Evolutionary conservation across 495 filamentous ascomycete genomes (phyloP).

Genomic region (Neurospora sp.): DNA sequence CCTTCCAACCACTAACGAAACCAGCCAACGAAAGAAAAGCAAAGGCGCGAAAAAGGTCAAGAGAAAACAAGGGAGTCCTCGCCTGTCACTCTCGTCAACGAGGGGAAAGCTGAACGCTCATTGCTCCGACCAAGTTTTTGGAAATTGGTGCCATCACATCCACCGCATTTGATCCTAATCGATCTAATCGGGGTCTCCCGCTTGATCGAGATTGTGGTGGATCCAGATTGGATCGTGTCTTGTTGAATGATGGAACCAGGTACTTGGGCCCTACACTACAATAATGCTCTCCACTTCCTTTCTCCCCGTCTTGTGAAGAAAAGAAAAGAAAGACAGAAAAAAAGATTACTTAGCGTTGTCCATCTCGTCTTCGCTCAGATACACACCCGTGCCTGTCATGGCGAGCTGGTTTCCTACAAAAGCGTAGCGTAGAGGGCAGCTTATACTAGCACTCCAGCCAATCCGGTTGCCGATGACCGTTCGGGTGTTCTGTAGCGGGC

Average conservation of each 20-base stretch:
- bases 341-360: not conserved
- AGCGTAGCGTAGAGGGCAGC: not conserved
- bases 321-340: not conserved
- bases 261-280: constrained; percentile 13
- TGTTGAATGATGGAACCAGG: constrained; percentile 6
- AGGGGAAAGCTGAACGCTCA: constrained; percentile 1
- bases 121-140: constrained; percentile 18
- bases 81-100: not conserved
- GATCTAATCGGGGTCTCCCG: constrained; percentile 13
- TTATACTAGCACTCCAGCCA: not conserved
- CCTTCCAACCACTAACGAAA: not conserved
- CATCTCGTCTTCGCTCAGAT: not conserved
- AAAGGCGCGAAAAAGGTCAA: not conserved
- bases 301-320: not conserved
- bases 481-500: not conserved
- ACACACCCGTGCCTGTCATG: not conserved
- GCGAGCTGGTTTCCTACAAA: not conserved
- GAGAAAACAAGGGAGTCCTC: not conserved
- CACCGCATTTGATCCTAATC: not conserved
- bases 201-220: constrained; percentile 13
- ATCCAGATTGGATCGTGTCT: constrained; percentile 14
- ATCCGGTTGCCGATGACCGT: not conserved
- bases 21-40: not conserved
- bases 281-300: not conserved
- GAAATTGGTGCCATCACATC: constrained; percentile 4